phyloP scores from a whole-genome alignment of 805 yeast species.

The Debaryomyces tyrocola region DNA sequence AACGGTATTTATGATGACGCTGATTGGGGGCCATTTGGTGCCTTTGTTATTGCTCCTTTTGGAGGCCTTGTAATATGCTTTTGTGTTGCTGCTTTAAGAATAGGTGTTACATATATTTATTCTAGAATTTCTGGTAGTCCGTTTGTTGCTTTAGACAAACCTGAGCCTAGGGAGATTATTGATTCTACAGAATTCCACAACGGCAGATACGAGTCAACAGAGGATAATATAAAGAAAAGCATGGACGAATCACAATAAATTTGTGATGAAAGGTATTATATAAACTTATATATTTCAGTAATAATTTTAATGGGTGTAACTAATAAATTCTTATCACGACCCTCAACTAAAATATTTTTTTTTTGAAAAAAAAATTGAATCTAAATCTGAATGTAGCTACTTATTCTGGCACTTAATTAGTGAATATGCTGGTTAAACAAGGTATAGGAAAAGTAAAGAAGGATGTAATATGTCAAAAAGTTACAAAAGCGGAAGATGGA shows the following conservation, averaged over 20 bases:
- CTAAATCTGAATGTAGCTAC: too few relatives aligned
- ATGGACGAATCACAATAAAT: background rate
- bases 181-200: conserved; percentile 6
- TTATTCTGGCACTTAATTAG: too few relatives aligned
- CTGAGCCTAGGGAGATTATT: conserved; percentile 16
- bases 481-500: conserved; percentile 2
- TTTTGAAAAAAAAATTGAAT: too few relatives aligned
- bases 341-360: too few relatives aligned
- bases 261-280: background rate
- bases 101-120: conserved; percentile 28
- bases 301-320: too few relatives aligned
- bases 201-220: conserved; percentile 2
- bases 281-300: background rate
- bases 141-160: conserved; percentile 48
- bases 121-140: conserved; percentile 35
- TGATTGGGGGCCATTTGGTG: conserved; percentile 96
- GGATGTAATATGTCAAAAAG: background rate
- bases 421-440: too few relatives aligned
- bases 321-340: too few relatives aligned
- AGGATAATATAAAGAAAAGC: conserved; percentile 2
- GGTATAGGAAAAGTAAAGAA: background rate
- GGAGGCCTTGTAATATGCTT: conserved; percentile 69
- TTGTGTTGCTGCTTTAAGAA: conserved; percentile 50
- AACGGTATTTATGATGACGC: conserved; percentile 73
- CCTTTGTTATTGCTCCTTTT: conserved; percentile 86